Percentiles rank a stretch among this genome's conserved stretches.
Conservation (phyloP, 805 yeast genomes). For the Starmerella tilneyi region DNA sequence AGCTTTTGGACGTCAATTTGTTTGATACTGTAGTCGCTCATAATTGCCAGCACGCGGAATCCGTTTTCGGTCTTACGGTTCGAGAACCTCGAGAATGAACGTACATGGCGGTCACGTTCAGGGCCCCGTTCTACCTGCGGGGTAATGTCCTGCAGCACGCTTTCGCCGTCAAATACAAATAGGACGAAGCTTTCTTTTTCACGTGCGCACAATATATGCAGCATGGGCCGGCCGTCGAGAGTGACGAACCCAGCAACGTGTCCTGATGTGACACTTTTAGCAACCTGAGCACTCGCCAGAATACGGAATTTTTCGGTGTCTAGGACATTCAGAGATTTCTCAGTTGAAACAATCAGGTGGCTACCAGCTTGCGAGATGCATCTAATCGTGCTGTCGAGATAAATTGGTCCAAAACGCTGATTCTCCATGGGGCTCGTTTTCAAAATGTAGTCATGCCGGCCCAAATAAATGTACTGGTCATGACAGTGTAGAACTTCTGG, state of each 20-base stretch:
- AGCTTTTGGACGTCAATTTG: neutral
- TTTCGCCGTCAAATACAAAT: neutral
- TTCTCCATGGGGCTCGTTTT: constrained; percentile 2
- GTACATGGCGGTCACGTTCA: neutral
- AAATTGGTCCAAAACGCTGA: neutral
- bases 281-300: neutral
- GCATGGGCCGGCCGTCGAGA: neutral
- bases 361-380: neutral
- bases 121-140: neutral
- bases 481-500: constrained; percentile 3
- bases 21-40: constrained; percentile 1
- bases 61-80: neutral
- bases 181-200: neutral
- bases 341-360: constrained; percentile 1
- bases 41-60: neutral
- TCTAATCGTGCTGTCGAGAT: neutral
- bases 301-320: neutral
- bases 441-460: neutral
- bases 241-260: neutral
- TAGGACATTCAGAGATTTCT: neutral
- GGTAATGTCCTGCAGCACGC: neutral
- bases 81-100: neutral
- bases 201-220: neutral
- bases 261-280: neutral
- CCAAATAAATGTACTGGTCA: neutral